phyloP scores from a whole-genome alignment of 2,329 filamentous ascomycete genomes.

The Dryadomyces quercivorus region DNA sequence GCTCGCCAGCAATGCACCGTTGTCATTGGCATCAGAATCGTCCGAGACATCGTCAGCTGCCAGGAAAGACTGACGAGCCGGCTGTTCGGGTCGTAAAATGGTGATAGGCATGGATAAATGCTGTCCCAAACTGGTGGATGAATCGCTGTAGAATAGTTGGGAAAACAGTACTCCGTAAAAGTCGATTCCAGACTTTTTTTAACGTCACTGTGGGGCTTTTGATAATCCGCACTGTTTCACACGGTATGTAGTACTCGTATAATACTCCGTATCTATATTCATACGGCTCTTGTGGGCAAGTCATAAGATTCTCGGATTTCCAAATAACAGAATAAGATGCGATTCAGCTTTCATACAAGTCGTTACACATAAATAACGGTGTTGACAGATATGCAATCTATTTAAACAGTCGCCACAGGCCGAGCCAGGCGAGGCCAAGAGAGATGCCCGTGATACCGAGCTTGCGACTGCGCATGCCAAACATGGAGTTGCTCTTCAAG shows the following conservation, averaged over 20 bases:
- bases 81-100: conserved; percentile 29
- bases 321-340: background rate
- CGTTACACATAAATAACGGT: background rate
- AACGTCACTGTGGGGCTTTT: too few species aligned
- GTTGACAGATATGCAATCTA: background rate
- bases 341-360: background rate
- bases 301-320: too few species aligned
- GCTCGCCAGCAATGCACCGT: conserved; percentile 31
- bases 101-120: conserved; percentile 31
- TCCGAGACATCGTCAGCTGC: conserved; percentile 17
- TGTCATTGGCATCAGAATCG: conserved; percentile 30
- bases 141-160: background rate
- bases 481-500: conserved; percentile 54
- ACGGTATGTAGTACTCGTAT: too few species aligned
- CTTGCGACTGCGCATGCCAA: conserved; percentile 60
- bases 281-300: too few species aligned
- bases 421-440: conserved; percentile 54
- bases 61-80: conserved; percentile 12
- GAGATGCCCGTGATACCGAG: conserved; percentile 57
- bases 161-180: too few species aligned
- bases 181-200: too few species aligned
- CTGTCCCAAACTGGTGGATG: background rate
- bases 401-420: conserved; percentile 52
- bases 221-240: background rate
- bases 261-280: too few species aligned